These are phyloP conservation scores for Arxiozyma heterogenica DNA, from an alignment of 1,139 yeast genomes.

Conservation along the genomic window DNA sequence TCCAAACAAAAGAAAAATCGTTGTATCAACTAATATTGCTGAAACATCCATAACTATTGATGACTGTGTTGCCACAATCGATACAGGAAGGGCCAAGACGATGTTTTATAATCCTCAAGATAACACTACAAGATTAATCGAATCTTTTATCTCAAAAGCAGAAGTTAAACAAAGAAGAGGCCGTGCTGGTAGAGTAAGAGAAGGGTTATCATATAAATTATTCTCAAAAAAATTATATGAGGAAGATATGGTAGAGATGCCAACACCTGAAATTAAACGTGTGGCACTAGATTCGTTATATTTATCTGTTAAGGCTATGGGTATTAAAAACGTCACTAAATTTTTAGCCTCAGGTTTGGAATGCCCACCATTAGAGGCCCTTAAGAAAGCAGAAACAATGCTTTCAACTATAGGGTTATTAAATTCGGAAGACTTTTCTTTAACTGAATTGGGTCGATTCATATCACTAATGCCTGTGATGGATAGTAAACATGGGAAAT, in stretches of 20 bases:
- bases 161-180: conserved; percentile 93
- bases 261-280: conserved; percentile 82
- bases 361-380: conserved; percentile 54
- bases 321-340: conserved; percentile 56
- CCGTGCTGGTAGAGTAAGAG: conserved; percentile 93
- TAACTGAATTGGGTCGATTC: conserved; percentile 76
- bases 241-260: conserved; percentile 53
- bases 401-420: conserved; percentile 70
- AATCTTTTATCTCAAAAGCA: conserved; percentile 83
- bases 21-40: conserved; percentile 84
- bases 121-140: conserved; percentile 64
- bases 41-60: conserved; percentile 89
- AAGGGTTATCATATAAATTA: conserved; percentile 73
- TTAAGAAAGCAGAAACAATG: conserved; percentile 53
- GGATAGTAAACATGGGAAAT: conserved; percentile 77
- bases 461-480: conserved; percentile 70
- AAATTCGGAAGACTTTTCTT: conserved; percentile 36
- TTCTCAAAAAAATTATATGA: conserved; percentile 56
- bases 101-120: conserved; percentile 58
- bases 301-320: conserved; percentile 82
- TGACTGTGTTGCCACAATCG: conserved; percentile 88
- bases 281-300: conserved; percentile 76
- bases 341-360: conserved; percentile 74
- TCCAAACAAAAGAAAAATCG: conserved; percentile 55
- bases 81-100: conserved; percentile 76